Evolutionary conservation across 768 basidiomycete genomes (phyloP).

Genomic region (Mycena vitilis): DNA sequence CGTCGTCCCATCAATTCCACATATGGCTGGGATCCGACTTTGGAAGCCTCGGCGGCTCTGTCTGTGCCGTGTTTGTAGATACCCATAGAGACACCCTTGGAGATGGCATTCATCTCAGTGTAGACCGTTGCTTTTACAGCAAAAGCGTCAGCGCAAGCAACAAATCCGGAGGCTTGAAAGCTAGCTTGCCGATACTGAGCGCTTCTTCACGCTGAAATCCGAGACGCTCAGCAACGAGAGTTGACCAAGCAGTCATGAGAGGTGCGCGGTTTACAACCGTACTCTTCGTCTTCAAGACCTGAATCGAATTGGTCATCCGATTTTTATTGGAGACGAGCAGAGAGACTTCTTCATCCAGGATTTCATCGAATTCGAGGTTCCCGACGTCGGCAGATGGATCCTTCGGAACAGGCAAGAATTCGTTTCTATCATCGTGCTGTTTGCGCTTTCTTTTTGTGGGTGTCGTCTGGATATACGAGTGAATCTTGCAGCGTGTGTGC

Average conservation of each 20-base stretch:
- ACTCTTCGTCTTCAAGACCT: slow-evolving; percentile 72
- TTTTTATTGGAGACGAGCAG: neutral
- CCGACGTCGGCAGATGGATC: slow-evolving; percentile 65
- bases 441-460: slow-evolving; percentile 69
- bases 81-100: slow-evolving; percentile 88
- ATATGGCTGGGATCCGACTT: slow-evolving; percentile 79
- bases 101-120: slow-evolving; percentile 91
- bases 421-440: slow-evolving; percentile 60
- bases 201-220: slow-evolving; percentile 93
- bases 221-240: slow-evolving; percentile 84
- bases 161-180: neutral
- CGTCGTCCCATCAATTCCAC: slow-evolving; percentile 87
- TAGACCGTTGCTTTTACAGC: slow-evolving; percentile 80
- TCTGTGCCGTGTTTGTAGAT: slow-evolving; percentile 70
- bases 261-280: slow-evolving; percentile 91
- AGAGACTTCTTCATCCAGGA: slow-evolving; percentile 76
- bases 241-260: slow-evolving; percentile 95
- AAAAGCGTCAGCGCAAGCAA: slow-evolving; percentile 9
- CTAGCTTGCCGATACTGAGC: slow-evolving; percentile 82
- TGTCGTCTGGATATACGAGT: slow-evolving; percentile 48
- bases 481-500: neutral
- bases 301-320: neutral
- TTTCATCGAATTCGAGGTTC: slow-evolving; percentile 77
- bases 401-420: slow-evolving; percentile 63
- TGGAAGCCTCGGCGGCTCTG: slow-evolving; percentile 64